These are phyloP conservation scores for Astragalus membranaceus DNA, from an alignment of 306 rosid genomes.

Conservation along the genomic window DNA sequence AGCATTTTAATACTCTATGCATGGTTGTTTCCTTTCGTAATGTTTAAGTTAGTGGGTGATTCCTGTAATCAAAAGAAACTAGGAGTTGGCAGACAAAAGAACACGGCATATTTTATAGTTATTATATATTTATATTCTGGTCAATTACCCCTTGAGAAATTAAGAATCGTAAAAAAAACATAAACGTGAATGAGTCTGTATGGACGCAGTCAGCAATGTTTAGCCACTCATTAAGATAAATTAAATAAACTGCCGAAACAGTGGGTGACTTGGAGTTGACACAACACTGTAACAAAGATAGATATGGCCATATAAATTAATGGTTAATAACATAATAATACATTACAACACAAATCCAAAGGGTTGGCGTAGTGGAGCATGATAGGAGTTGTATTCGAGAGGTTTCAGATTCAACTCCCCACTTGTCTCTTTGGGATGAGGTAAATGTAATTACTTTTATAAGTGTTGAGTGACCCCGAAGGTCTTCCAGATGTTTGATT, in stretches of 20 bases:
- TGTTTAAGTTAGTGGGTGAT: not conserved
- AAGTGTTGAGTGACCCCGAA: too few species aligned
- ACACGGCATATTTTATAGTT: not conserved
- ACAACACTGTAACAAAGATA: not conserved
- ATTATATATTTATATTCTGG: not conserved
- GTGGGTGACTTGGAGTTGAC: not conserved
- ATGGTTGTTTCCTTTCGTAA: not conserved
- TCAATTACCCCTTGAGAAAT: not conserved
- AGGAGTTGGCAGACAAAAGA: not conserved
- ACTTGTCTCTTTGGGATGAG: too few species aligned
- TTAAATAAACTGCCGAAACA: not conserved
- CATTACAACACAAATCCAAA: too few species aligned
- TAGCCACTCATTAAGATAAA: not conserved
- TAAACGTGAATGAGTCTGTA: not conserved
- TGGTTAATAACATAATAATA: not conserved
- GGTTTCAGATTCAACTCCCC: too few species aligned
- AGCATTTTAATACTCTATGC: not conserved
- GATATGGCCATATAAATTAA: not conserved
- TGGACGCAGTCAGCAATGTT: not conserved
- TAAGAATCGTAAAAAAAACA: not conserved
- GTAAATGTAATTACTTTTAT: too few species aligned
- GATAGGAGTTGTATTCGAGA: too few species aligned
- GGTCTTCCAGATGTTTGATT: too few species aligned
- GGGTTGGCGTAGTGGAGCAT: too few species aligned
- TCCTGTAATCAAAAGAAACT: conserved; percentile 2